Evolutionary conservation across 805 yeast genomes (phyloP).

Genomic region (Phaffomyces opuntiae): DNA sequence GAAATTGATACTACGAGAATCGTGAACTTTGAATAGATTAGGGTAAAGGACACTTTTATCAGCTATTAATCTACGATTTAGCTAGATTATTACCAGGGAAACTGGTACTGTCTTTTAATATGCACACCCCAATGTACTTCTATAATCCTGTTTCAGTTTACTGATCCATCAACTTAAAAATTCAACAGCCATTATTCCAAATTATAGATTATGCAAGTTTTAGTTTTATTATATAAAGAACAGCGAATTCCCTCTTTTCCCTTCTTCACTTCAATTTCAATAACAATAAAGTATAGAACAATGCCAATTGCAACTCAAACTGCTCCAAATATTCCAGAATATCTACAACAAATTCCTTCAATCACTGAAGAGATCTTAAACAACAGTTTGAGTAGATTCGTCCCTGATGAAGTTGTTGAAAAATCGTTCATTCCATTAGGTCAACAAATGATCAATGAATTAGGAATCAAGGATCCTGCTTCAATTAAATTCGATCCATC

Average conservation of each 20-base stretch:
- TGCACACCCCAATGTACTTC: neutral
- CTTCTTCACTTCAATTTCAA: neutral
- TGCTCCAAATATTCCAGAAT: neutral
- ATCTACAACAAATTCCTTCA: conserved; percentile 3
- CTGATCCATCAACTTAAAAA: neutral
- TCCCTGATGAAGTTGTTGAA: conserved; percentile 7
- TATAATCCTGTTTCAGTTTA: conserved; percentile 1
- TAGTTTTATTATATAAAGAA: neutral
- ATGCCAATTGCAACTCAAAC: conserved; percentile 5
- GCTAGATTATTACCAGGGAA: no score
- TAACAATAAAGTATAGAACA: neutral
- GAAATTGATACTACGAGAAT: no score
- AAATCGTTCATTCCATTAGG: conserved; percentile 3
- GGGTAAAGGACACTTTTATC: no score
- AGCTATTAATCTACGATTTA: no score
- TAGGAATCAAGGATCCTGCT: conserved; percentile 21
- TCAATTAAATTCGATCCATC: conserved; percentile 29
- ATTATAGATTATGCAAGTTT: neutral
- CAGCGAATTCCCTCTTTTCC: neutral
- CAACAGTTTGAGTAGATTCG: neutral
- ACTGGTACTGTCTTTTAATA: no score
- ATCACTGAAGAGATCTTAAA: conserved; percentile 8
- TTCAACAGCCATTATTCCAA: no score
- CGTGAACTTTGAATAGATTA: neutral
- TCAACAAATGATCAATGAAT: conserved; percentile 2